Conservation (phyloP, 2,329 filamentous ascomycete genomes). For the Myriangium duriaei region DNA sequence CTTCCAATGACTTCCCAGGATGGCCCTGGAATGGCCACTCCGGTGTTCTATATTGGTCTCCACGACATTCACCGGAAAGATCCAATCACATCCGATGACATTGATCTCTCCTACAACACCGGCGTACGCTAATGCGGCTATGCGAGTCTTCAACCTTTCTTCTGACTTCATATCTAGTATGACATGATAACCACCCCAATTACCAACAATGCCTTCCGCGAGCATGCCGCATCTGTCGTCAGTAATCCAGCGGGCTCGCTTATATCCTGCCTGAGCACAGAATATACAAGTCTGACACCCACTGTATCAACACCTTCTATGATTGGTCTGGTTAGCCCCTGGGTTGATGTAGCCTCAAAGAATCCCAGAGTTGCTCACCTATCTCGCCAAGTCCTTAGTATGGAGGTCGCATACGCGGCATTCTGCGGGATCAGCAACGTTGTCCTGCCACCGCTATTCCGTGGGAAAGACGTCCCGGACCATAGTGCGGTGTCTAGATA, state of each 20-base stretch:
- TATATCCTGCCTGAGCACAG: slow-evolving; percentile 55
- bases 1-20: background rate
- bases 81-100: slow-evolving; percentile 51
- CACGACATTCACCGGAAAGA: slow-evolving; percentile 54
- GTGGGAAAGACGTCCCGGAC: slow-evolving; percentile 44
- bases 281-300: slow-evolving; percentile 65
- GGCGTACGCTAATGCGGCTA: slow-evolving; percentile 59
- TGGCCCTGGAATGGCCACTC: background rate
- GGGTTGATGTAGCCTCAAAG: slow-evolving; percentile 79
- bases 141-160: slow-evolving; percentile 29
- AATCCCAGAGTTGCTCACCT: slow-evolving; percentile 75
- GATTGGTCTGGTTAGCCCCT: slow-evolving; percentile 70
- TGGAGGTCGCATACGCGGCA: slow-evolving; percentile 87
- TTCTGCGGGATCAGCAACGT: slow-evolving; percentile 85
- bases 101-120: slow-evolving; percentile 47
- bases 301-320: slow-evolving; percentile 57
- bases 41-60: slow-evolving; percentile 55
- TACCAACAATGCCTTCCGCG: slow-evolving; percentile 60
- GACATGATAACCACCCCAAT: slow-evolving; percentile 68
- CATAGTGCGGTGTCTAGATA: slow-evolving; percentile 33
- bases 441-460: slow-evolving; percentile 45
- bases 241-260: slow-evolving; percentile 37
- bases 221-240: slow-evolving; percentile 52
- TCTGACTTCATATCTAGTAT: slow-evolving; percentile 42
- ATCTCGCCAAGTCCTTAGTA: slow-evolving; percentile 76